Conservation (phyloP, 2,329 filamentous ascomycete species). For the Blumeriella jaapii region DNA sequence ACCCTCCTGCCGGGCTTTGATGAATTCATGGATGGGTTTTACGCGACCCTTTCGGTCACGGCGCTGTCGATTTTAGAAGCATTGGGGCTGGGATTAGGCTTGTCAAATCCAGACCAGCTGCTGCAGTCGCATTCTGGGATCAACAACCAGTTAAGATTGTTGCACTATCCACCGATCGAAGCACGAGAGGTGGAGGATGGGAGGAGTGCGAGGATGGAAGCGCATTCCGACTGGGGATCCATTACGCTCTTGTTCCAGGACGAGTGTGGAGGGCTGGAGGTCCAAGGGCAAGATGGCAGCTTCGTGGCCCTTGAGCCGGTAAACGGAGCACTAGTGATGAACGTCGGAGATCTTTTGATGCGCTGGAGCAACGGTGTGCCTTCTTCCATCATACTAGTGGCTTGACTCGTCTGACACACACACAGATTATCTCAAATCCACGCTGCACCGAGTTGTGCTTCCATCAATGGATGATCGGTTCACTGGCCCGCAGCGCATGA, state of each 20-base stretch:
- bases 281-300: constrained; percentile 14
- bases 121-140: constrained; percentile 4
- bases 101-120: constrained; percentile 5
- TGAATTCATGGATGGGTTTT: constrained; percentile 35
- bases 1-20: constrained; percentile 34
- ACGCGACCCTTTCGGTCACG: constrained; percentile 18
- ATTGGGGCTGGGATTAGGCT: constrained; percentile 7
- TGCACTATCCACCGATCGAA: constrained; percentile 31
- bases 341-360: constrained; percentile 32
- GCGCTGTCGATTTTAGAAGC: constrained; percentile 5
- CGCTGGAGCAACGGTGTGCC: constrained; percentile 11
- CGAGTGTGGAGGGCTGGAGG: constrained; percentile 34
- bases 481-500: constrained; percentile 2
- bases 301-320: constrained; percentile 31
- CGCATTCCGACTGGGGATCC: constrained; percentile 34
- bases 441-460: constrained; percentile 10
- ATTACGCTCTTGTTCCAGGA: constrained; percentile 37
- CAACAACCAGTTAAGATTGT: constrained; percentile 26
- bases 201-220: constrained; percentile 15
- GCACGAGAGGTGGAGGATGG: constrained; percentile 4
- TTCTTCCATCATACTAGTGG: not conserved
- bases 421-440: constrained; percentile 28
- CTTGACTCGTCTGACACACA: constrained; percentile 16
- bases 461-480: constrained; percentile 5
- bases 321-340: constrained; percentile 32